These are phyloP conservation scores for Pseudodiploospora longispora DNA, from an alignment of 2,329 filamentous ascomycete genomes.

Conservation along the genomic window DNA sequence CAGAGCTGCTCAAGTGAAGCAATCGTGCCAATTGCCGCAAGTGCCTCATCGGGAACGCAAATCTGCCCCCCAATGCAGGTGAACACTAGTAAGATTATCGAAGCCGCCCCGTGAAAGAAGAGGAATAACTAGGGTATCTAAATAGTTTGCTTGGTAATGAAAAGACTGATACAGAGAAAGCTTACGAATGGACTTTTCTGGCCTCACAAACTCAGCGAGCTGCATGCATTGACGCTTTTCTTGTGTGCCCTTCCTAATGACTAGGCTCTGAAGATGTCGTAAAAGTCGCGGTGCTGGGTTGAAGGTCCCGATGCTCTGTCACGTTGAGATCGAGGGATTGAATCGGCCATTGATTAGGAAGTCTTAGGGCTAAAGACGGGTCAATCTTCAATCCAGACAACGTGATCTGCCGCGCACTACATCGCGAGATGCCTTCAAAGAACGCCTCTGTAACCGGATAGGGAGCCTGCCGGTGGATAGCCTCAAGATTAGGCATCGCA, in stretches of 20 bases:
- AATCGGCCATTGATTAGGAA: too few relatives aligned
- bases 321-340: too few relatives aligned
- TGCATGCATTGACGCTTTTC: constrained; percentile 2
- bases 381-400: too few relatives aligned
- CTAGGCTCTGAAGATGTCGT: constrained; percentile 7
- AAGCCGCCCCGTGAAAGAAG: neutral
- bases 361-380: too few relatives aligned
- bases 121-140: constrained; percentile 9
- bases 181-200: neutral
- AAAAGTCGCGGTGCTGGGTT: neutral
- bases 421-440: too few relatives aligned
- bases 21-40: constrained; percentile 2
- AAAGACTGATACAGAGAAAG: neutral
- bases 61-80: constrained; percentile 6
- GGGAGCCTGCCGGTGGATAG: too few relatives aligned
- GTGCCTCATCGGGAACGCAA: constrained; percentile 1
- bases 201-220: neutral
- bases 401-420: too few relatives aligned
- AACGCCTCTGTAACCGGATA: too few relatives aligned
- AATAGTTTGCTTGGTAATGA: neutral
- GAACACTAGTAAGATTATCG: constrained; percentile 7
- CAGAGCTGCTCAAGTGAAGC: constrained; percentile 10
- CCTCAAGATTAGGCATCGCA: too few relatives aligned
- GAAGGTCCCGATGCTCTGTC: too few relatives aligned
- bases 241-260: neutral